These are phyloP conservation scores for Mucor racemosus DNA, from an alignment of 371 early-diverging fungal genomes.

Conservation along the genomic window DNA sequence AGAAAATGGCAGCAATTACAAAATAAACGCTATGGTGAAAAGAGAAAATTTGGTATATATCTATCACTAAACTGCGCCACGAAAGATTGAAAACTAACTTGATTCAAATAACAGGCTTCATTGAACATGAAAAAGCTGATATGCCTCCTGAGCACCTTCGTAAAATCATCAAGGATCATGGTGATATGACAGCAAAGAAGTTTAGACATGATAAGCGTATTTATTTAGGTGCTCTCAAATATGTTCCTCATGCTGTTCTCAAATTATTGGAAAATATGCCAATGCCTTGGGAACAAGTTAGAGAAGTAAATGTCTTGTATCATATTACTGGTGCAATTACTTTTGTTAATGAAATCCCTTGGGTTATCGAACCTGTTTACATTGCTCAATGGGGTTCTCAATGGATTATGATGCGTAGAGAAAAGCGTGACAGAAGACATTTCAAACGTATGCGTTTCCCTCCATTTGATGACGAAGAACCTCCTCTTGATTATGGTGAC, in stretches of 20 bases:
- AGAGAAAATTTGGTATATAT: conserved; percentile 85
- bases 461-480: conserved; percentile 98
- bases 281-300: conserved; percentile 99
- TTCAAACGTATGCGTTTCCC: conserved; percentile 99
- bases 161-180: conserved; percentile 97
- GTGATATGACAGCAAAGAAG: conserved; percentile 98
- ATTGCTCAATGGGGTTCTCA: conserved; percentile 98
- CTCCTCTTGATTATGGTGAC: conserved; percentile 97
- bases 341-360: conserved; percentile 96
- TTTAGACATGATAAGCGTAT: conserved; percentile 96
- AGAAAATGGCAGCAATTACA: conserved; percentile 92
- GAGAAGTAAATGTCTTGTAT: conserved; percentile 96
- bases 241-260: conserved; percentile 97
- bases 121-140: conserved; percentile 82
- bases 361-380: conserved; percentile 95
- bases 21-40: conserved; percentile 90
- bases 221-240: conserved; percentile 97
- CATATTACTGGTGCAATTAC: conserved; percentile 99
- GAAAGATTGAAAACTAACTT: neutral
- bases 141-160: conserved; percentile 98
- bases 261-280: conserved; percentile 99
- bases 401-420: conserved; percentile 99
- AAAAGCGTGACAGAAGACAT: conserved; percentile 96
- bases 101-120: conserved; percentile 46
- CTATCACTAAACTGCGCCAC: neutral